Base-by-base conservation (phyloP, 2,329 filamentous ascomycete genomes). In the Aureobasidium namibiae region DNA sequence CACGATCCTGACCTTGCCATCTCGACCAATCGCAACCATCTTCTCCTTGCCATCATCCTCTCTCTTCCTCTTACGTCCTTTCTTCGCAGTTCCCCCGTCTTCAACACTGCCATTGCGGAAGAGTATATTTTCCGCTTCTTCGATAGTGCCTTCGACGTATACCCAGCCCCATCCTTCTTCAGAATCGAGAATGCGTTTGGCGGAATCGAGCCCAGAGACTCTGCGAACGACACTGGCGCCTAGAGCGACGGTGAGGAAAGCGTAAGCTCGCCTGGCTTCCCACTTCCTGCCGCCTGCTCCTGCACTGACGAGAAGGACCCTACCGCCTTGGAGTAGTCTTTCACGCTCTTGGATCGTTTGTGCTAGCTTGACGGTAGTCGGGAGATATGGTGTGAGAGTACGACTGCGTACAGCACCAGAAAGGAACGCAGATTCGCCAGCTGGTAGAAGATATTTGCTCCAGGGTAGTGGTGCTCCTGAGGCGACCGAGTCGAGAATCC, bases 391-490 rank as follows among this genome's bases (percentile, higher is more conserved):
- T 0, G 72, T 62, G 34, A 97, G 74, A 8, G 80, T 82, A 24
- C 92, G 83, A 1, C 91, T 96, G 44, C 87, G 85, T 11, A 91
- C 80, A 0, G 88, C 89, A 44, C 89, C 87, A 23, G 86, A 84
- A 0, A 97, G 82, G 58, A 88, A 87, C 1, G 80, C 77, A 0
- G 90, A 95, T 62, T 89, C 83, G 0, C 94, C 94, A 0, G 92
- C 89, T 31, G 90, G 90, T 1, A 99, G 82, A 0, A 96, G 80
- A 67, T 96, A 97, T 0, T 85, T 82, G 8, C 81, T 76, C 88
- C 92, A 96, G 54, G 88, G 82, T 0, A 95, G 73, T 0, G 92
- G 73, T 8, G 74, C 69, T 6, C 78, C 76, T 33, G 82, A 82
- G 1, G 78, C 72, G 3, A 92, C 72, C 62, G 89, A 96, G 52